Base-by-base conservation (phyloP, 352 stramenopile genomes). In the Phytopythium montanum region DNA sequence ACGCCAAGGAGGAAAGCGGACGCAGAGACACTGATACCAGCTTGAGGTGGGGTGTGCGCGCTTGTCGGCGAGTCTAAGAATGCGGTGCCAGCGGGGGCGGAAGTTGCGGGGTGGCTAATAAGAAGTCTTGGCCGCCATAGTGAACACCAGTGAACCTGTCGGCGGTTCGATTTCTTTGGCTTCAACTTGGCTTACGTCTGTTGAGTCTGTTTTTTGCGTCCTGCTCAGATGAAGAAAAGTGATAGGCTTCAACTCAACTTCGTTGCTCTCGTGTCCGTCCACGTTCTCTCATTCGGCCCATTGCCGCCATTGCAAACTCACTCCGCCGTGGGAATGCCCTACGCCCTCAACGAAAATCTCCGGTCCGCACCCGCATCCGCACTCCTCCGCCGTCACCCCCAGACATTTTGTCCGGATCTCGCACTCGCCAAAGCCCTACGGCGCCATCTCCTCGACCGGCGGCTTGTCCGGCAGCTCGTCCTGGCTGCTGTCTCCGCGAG, bases 401-500 rank as follows among this genome's bases (percentile, higher is more conserved):
- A 6, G 10, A 2, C 34, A 3, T 18, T 12, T 28, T n/a, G 7
- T 50, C 42, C 42, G 9, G 9, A 8, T 28, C 19, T n/a, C 23
- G 1, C 42, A 29, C 23, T 16, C 54, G 50, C 59, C n/a, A n/a
- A n/a, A 41, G 28, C 48, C 29, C 78, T 59, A 88, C n/a, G 78
- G 78, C 2, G 13, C 23, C 23, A 88, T 73, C 53, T 86, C 78
- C 39, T 70, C 57, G 39, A 66, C 55, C n/a, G 63, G 75, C 18
- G 78, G 62, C 34, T 75, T 57, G 29, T 86, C 75, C 19, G 73
- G 78, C 36, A 85, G 61, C 52, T 77, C 62, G 19, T 66, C 75
- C 59, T 90, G 70, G 41, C 62, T 59, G 56, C 69, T 76, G 26
- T 60, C 59, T 9, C 66, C 72, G 12, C 79, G 61, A 12, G 60